Conservation (phyloP, 441 rosid genomes). For the Gossypium lobatum region DNA sequence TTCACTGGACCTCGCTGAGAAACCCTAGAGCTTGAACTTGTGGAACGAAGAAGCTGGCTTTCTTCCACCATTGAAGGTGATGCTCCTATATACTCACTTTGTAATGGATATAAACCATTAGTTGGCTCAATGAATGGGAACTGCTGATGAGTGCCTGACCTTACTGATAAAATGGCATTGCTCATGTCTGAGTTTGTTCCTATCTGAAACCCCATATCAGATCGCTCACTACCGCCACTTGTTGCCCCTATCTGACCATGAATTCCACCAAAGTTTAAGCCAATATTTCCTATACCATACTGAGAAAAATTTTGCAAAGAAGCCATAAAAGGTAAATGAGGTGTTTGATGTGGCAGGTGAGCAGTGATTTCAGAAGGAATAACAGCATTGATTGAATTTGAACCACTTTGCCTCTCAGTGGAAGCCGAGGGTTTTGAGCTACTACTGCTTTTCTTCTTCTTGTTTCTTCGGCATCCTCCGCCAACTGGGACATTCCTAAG, state of each 20-base stretch:
- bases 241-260: conserved; percentile 25
- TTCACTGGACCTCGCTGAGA: conserved; percentile 40
- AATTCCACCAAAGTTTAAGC: conserved; percentile 25
- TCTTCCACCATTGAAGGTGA: conserved; percentile 33
- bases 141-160: conserved; percentile 28
- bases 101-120: conserved; percentile 13
- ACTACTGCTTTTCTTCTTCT: conserved; percentile 37
- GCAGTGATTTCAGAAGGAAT: conserved; percentile 27
- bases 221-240: conserved; percentile 2
- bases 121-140: conserved; percentile 29
- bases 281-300: conserved; percentile 20
- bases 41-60: conserved; percentile 13
- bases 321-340: conserved; percentile 29
- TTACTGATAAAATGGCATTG: conserved; percentile 20
- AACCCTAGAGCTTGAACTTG: conserved; percentile 26
- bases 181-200: conserved; percentile 32
- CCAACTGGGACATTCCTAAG: conserved; percentile 58
- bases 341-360: conserved; percentile 27
- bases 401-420: conserved; percentile 16
- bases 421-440: conserved; percentile 25
- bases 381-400: conserved; percentile 27
- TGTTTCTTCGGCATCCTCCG: conserved; percentile 59
- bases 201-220: conserved; percentile 23
- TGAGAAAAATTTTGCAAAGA: conserved; percentile 23
- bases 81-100: conserved; percentile 16